phyloP scores from a whole-genome alignment of 106 monocot genomes.

The Dioscorea dumetorum region DNA sequence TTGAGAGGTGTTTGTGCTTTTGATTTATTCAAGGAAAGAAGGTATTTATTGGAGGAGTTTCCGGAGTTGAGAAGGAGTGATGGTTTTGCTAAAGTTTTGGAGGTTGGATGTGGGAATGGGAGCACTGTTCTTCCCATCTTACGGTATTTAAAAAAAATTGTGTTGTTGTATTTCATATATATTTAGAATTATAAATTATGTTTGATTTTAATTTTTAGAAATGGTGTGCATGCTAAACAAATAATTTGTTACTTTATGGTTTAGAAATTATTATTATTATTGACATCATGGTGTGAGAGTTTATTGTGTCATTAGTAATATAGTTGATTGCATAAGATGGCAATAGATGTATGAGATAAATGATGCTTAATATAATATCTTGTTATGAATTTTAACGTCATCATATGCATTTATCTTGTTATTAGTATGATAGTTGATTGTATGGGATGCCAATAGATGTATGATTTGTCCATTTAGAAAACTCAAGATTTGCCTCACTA shows the following conservation, averaged over 20 bases:
- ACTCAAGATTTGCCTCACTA: background rate
- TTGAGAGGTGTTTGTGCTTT: background rate
- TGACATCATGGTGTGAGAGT: too few species aligned
- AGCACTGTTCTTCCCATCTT: conserved; percentile 86
- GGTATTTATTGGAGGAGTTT: conserved; percentile 90
- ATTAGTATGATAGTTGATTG: background rate
- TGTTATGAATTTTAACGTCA: background rate
- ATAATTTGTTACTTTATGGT: too few species aligned
- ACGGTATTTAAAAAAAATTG: conserved; percentile 30
- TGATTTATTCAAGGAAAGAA: conserved; percentile 59
- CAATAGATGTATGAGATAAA: background rate
- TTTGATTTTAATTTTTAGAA: too few species aligned
- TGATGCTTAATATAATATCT: background rate
- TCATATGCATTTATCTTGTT: background rate
- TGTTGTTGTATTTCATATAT: too few species aligned
- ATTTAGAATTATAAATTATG: too few species aligned
- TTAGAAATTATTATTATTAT: too few species aligned
- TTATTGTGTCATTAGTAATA: too few species aligned
- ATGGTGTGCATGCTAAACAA: too few species aligned
- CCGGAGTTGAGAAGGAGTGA: conserved; percentile 41
- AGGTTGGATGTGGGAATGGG: conserved; percentile 97
- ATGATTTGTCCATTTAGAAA: background rate
- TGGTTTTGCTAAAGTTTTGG: conserved; percentile 45
- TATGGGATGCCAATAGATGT: background rate
- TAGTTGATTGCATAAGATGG: too few species aligned